A percentile compares a stretch with the other conserved stretches of the same genome.
phyloP scores from a whole-genome alignment of 495 filamentous ascomycete genomes.

The Xylaria palmicola region DNA sequence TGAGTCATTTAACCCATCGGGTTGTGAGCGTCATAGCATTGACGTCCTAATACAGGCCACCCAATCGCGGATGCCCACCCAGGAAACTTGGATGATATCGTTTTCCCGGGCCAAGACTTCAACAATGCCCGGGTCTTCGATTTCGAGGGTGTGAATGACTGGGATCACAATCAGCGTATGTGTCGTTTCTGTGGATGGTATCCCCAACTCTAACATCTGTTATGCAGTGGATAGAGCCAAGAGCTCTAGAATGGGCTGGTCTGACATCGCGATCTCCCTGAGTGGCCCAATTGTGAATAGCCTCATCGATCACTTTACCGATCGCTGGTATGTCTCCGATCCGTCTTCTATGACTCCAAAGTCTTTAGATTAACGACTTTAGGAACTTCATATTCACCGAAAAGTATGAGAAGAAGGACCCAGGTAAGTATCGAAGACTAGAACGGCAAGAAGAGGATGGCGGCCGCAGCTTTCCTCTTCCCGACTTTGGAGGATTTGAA shows the following conservation, averaged over 20 bases:
- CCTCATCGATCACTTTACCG: conserved; percentile 73
- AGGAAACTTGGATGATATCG: conserved; percentile 64
- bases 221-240: conserved; percentile 66
- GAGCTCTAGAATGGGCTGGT: conserved; percentile 90
- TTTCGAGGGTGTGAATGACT: conserved; percentile 81
- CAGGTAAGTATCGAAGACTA: conserved; percentile 60
- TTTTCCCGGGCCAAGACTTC: conserved; percentile 93
- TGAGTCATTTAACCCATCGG: conserved; percentile 19
- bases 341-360: too few species aligned
- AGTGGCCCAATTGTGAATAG: conserved; percentile 78
- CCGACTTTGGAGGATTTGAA: conserved; percentile 46
- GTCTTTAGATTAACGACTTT: conserved; percentile 2
- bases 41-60: conserved; percentile 63
- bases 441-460: conserved; percentile 26
- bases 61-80: conserved; percentile 85
- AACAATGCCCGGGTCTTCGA: conserved; percentile 89
- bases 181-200: background rate
- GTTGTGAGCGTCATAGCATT: too few species aligned
- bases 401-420: conserved; percentile 72
- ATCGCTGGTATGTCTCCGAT: conserved; percentile 62
- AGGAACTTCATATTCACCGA: conserved; percentile 82
- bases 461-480: conserved; percentile 26
- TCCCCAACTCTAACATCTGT: conserved; percentile 18
- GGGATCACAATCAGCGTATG: conserved; percentile 75
- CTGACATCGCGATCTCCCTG: conserved; percentile 80